These are phyloP conservation scores for Quercus dentata DNA, from an alignment of 306 rosid species.

Conservation along the genomic window DNA sequence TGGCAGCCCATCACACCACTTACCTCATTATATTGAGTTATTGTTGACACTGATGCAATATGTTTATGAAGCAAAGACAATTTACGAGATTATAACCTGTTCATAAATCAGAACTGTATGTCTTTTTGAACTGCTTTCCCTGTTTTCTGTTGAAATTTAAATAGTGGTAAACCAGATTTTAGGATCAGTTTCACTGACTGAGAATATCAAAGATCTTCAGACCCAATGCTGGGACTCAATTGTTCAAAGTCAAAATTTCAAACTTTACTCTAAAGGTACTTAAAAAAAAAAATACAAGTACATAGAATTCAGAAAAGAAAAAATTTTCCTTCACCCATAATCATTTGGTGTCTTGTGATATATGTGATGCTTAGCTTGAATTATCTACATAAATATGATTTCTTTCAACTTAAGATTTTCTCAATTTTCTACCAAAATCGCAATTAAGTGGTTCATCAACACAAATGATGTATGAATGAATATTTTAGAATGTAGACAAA, in stretches of 20 bases:
- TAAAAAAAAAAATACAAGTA: neutral
- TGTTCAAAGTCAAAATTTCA: neutral
- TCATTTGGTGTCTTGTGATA: neutral
- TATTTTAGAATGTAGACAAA: neutral
- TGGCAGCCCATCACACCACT: neutral
- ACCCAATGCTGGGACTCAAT: neutral
- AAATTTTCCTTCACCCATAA: neutral
- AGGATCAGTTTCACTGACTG: neutral
- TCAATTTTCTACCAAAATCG: neutral
- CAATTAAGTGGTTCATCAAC: constrained; percentile 2
- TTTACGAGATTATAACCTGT: neutral
- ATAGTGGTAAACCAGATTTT: neutral
- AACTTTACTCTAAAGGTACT: neutral
- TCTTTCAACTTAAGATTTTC: neutral
- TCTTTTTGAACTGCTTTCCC: neutral
- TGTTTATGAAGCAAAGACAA: too few species aligned
- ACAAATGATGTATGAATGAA: neutral
- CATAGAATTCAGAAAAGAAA: neutral
- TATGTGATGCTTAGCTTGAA: neutral
- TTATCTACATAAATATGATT: neutral
- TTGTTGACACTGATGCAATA: neutral
- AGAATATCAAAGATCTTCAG: neutral
- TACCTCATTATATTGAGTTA: neutral
- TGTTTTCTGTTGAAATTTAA: neutral
- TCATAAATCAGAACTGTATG: neutral